phyloP scores from a whole-genome alignment of 2,329 filamentous ascomycete species.

The Orbilia oligospora region DNA sequence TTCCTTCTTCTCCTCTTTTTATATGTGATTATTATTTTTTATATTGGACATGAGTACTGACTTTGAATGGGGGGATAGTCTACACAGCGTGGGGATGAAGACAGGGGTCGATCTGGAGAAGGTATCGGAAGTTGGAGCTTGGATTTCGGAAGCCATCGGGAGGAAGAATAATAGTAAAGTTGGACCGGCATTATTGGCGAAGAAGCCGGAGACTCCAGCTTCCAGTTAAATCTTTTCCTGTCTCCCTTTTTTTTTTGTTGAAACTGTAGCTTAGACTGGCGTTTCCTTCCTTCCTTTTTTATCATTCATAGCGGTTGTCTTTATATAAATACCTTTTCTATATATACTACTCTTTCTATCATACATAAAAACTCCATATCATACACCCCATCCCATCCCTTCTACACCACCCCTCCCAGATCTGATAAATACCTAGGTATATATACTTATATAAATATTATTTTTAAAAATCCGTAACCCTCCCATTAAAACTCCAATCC shows the following conservation, averaged over 20 bases:
- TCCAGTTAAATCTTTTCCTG: neutral
- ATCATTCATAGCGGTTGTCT: too few species aligned
- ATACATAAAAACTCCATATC: too few species aligned
- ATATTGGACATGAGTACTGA: too few species aligned
- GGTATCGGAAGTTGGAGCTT: constrained; percentile 78
- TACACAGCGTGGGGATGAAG: constrained; percentile 80
- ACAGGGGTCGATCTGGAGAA: constrained; percentile 80
- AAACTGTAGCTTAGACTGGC: neutral
- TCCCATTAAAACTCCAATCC: constrained; percentile 94
- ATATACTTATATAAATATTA: too few species aligned
- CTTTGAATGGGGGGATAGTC: too few species aligned
- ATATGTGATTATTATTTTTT: neutral
- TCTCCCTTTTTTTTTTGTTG: neutral
- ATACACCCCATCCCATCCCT: neutral
- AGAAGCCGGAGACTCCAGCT: constrained; percentile 64
- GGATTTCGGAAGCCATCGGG: constrained; percentile 78
- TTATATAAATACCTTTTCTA: too few species aligned
- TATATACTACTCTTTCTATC: too few species aligned
- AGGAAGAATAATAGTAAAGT: constrained; percentile 77
- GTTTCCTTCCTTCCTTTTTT: neutral
- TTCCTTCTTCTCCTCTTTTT: neutral
- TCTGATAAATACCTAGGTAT: too few species aligned
- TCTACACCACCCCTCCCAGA: too few species aligned
- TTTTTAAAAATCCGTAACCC: constrained; percentile 96
- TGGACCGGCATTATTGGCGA: constrained; percentile 76